Evolutionary conservation across 805 yeast genomes (phyloP).

Genomic region (Clavispora asparagi): DNA sequence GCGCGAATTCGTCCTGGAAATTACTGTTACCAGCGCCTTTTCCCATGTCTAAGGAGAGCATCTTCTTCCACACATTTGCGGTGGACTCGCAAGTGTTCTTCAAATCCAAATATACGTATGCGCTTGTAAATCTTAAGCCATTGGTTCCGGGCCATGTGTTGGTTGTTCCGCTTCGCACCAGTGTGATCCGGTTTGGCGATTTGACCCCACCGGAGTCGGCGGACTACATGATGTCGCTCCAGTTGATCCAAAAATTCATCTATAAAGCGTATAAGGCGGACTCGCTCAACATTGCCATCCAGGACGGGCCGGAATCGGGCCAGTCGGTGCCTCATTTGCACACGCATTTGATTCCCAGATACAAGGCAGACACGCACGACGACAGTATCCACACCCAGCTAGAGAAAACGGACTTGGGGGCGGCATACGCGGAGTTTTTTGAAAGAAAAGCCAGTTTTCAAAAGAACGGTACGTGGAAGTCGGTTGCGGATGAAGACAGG

Average conservation of each 20-base stretch:
- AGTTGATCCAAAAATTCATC: conserved; percentile 63
- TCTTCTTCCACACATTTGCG: conserved; percentile 47
- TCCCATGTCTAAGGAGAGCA: conserved; percentile 7
- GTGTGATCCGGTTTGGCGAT: conserved; percentile 61
- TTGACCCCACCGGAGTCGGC: conserved; percentile 63
- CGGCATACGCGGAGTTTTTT: conserved; percentile 12
- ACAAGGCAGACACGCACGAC: conserved; percentile 52
- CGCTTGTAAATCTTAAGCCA: conserved; percentile 88
- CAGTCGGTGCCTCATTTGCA: conserved; percentile 95
- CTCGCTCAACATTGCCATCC: conserved; percentile 83
- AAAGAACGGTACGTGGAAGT: conserved; percentile 27
- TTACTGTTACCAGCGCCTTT: no score
- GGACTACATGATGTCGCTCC: conserved; percentile 77
- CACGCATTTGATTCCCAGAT: conserved; percentile 89
- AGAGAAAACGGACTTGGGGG: conserved; percentile 50
- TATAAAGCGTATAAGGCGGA: conserved; percentile 69
- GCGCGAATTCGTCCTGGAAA: no score
- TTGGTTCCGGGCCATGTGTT: conserved; percentile 88
- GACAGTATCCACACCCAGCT: conserved; percentile 58
- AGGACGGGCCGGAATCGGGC: conserved; percentile 95
- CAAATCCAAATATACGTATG: conserved; percentile 64
- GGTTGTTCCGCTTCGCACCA: conserved; percentile 71
- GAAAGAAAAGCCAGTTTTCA: conserved; percentile 19
- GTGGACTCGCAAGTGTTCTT: conserved; percentile 57
- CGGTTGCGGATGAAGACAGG: conserved; percentile 48